phyloP scores from a whole-genome alignment of 495 filamentous ascomycete species.

The Parathielavia appendiculata region DNA sequence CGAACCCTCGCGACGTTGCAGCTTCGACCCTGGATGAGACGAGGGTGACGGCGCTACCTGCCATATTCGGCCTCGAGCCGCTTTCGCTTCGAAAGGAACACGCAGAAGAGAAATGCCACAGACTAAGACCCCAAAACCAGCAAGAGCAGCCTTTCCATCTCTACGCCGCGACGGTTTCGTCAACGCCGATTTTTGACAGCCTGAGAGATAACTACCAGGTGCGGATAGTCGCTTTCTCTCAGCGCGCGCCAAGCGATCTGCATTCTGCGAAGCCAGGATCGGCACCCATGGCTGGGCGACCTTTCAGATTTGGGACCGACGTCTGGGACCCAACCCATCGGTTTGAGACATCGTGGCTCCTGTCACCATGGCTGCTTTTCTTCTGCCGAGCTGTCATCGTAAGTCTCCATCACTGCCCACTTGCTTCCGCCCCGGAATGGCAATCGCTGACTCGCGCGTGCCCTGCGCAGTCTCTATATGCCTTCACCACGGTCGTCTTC shows the following conservation, averaged over 20 bases:
- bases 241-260: neutral
- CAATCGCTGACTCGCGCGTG: constrained; percentile 1
- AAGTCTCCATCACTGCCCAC: constrained; percentile 18
- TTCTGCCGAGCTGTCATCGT: constrained; percentile 54
- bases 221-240: neutral
- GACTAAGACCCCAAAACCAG: too few relatives aligned
- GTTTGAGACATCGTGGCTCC: constrained; percentile 71
- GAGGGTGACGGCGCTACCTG: neutral
- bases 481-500: constrained; percentile 65
- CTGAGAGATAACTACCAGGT: too few relatives aligned
- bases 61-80: constrained; percentile 3
- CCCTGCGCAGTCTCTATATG: constrained; percentile 53
- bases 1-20: neutral
- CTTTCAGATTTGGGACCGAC: constrained; percentile 40
- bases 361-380: constrained; percentile 59
- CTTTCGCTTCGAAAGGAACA: neutral
- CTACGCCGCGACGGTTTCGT: neutral
- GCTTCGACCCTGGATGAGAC: neutral
- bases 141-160: too few relatives aligned
- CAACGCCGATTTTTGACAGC: neutral
- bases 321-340: constrained; percentile 56
- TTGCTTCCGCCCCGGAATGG: too few relatives aligned
- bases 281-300: constrained; percentile 14
- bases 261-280: constrained; percentile 1
- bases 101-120: too few relatives aligned